A percentile compares a stretch with the other conserved stretches of the same genome.
These are phyloP conservation scores for Penicillium desertorum DNA, from an alignment of 495 filamentous ascomycete genomes.

Conservation along the genomic window DNA sequence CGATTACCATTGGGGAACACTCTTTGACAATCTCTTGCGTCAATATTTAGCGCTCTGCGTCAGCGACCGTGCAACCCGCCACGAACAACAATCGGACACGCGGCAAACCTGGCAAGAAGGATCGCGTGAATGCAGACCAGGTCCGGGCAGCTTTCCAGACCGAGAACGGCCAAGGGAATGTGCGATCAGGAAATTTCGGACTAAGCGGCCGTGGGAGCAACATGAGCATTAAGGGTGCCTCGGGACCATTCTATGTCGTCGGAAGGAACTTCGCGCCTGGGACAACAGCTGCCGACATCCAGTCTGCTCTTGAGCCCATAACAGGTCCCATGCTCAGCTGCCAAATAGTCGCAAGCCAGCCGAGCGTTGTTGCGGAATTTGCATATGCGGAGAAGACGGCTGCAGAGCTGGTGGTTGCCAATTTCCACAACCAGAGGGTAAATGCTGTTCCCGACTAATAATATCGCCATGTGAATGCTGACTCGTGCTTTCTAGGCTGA, in stretches of 20 bases:
- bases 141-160: conserved; percentile 37
- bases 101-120: conserved; percentile 31
- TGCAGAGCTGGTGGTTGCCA: conserved; percentile 76
- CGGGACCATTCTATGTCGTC: conserved; percentile 71
- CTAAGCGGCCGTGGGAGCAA: conserved; percentile 22
- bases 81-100: conserved; percentile 26
- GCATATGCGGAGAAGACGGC: conserved; percentile 73
- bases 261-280: conserved; percentile 89
- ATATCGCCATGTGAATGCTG: conserved; percentile 19
- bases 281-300: conserved; percentile 92
- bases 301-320: conserved; percentile 74
- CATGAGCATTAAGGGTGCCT: conserved; percentile 77
- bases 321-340: conserved; percentile 72
- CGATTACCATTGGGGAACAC: background rate
- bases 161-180: conserved; percentile 29
- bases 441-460: conserved; percentile 14
- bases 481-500: conserved; percentile 62
- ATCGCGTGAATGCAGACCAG: conserved; percentile 42
- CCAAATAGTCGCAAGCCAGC: conserved; percentile 64
- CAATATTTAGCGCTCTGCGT: conserved; percentile 42
- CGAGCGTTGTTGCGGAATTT: conserved; percentile 84
- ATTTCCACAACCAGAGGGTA: conserved; percentile 86
- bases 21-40: conserved; percentile 4
- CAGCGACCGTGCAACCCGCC: conserved; percentile 40
- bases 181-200: conserved; percentile 34